These are phyloP conservation scores for Mortierella sp. DNA, from an alignment of 371 early-diverging fungal genomes.

Conservation along the genomic window DNA sequence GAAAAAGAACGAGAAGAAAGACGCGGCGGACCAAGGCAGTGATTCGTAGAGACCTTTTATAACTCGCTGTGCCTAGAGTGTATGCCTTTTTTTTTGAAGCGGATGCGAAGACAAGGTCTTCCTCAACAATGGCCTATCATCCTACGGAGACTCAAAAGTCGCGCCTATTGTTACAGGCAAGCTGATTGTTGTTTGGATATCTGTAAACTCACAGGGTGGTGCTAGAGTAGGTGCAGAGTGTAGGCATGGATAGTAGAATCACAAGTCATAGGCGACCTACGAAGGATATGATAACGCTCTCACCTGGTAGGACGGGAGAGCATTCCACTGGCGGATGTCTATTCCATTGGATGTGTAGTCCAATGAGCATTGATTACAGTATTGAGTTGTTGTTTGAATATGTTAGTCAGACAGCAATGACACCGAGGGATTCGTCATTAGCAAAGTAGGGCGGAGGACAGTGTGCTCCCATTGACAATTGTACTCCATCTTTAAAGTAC, in stretches of 20 bases:
- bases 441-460: no score
- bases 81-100: no score
- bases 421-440: no score
- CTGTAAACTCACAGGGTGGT: background rate
- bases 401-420: no score
- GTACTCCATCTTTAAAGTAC: no score
- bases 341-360: no score
- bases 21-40: background rate
- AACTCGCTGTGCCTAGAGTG: constrained; percentile 1
- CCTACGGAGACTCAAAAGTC: constrained; percentile 12
- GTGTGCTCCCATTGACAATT: no score
- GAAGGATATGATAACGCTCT: background rate
- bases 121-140: background rate
- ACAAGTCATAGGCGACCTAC: background rate
- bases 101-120: background rate
- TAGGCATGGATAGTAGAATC: background rate
- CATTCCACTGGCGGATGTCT: no score
- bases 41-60: constrained; percentile 9
- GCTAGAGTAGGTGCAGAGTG: background rate
- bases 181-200: background rate
- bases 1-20: background rate
- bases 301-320: no score
- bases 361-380: no score
- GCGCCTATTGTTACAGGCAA: background rate
- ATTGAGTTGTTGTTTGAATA: no score